Conservation (phyloP, 129 eudicot species). For the Lactuca sativa region DNA sequence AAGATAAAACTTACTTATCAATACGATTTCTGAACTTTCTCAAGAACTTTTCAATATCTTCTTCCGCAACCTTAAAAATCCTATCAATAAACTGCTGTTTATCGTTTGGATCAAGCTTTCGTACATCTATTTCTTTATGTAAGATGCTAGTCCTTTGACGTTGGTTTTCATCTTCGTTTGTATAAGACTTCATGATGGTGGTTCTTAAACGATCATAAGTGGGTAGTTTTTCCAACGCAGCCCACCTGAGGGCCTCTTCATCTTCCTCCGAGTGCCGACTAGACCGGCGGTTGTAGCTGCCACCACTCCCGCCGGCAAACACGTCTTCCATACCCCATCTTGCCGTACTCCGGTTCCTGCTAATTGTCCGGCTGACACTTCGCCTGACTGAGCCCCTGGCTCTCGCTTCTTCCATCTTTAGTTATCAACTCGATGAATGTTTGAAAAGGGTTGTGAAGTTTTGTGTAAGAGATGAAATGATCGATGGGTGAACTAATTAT, state of each 20-base stretch:
- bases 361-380: conserved; percentile 32
- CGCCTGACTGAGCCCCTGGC: conserved; percentile 28
- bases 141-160: conserved; percentile 2
- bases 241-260: conserved; percentile 63
- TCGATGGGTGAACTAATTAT: not conserved
- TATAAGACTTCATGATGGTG: conserved; percentile 52
- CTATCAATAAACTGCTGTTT: conserved; percentile 53
- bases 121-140: conserved; percentile 50
- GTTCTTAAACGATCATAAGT: conserved; percentile 55
- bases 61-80: conserved; percentile 74
- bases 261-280: conserved; percentile 47
- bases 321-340: conserved; percentile 41
- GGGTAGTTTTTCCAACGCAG: conserved; percentile 53
- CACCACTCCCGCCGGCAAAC: conserved; percentile 26
- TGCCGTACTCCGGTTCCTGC: conserved; percentile 38
- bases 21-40: conserved; percentile 58
- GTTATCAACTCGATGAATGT: not conserved
- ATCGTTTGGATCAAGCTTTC: conserved; percentile 40
- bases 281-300: conserved; percentile 41
- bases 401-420: conserved; percentile 27
- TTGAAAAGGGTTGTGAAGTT: not conserved
- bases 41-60: conserved; percentile 76
- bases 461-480: not conserved
- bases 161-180: conserved; percentile 12
- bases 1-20: conserved; percentile 52